Percentiles rank a stretch among this genome's conserved stretches.
Conservation (phyloP, 768 basidiomycete genomes). For the Suillus spraguei region DNA sequence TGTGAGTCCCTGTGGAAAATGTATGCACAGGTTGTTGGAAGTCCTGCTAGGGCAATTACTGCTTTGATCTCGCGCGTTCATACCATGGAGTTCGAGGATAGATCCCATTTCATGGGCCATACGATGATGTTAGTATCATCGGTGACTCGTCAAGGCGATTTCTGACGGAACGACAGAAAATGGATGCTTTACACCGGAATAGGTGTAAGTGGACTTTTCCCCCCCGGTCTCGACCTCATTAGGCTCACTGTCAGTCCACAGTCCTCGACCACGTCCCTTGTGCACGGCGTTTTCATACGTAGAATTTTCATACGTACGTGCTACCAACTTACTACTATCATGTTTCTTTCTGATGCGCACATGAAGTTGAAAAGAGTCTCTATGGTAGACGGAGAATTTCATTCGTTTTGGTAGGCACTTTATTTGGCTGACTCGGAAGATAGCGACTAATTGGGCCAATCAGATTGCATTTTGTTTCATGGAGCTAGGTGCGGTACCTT, state of each 20-base stretch:
- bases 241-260: not conserved
- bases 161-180: not conserved
- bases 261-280: slow-evolving; percentile 3
- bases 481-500: not conserved
- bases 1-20: not conserved
- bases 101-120: not conserved
- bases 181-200: not conserved
- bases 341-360: not conserved
- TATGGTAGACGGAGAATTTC: not conserved
- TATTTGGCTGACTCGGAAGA: too few relatives aligned
- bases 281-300: not conserved
- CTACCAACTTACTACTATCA: not conserved
- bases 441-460: not conserved
- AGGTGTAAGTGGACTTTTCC: not conserved
- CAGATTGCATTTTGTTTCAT: not conserved
- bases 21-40: too few relatives aligned
- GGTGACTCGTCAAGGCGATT: too few relatives aligned
- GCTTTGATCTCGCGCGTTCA: not conserved
- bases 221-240: too few relatives aligned
- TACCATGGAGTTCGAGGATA: not conserved
- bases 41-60: not conserved
- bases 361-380: slow-evolving; percentile 1
- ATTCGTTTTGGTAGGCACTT: not conserved
- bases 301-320: slow-evolving; percentile 2
- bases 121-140: not conserved